phyloP scores from a whole-genome alignment of 306 rosid species.

The Prunus fruticosa region DNA sequence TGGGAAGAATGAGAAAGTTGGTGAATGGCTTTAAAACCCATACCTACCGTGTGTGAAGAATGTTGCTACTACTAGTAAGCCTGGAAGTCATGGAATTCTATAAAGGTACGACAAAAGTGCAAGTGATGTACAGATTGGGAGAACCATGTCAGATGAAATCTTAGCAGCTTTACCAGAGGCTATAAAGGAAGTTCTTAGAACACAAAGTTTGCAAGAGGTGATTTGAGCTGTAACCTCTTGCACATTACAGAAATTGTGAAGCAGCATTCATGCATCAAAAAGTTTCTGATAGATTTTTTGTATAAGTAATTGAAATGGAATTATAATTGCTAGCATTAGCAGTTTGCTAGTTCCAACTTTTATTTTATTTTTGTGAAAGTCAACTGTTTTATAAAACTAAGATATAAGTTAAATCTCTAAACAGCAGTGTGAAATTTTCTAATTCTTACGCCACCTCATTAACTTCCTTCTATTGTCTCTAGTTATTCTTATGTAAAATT shows the following conservation, averaged over 20 bases:
- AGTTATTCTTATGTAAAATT: neutral
- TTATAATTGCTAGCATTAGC: neutral
- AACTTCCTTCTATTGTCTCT: too few species aligned
- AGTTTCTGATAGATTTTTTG: neutral
- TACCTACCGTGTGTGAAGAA: conserved; percentile 31
- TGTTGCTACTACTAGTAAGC: conserved; percentile 22
- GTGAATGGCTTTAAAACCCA: conserved; percentile 15
- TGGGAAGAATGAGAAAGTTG: conserved; percentile 28
- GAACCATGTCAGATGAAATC: conserved; percentile 75
- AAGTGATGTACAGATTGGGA: conserved; percentile 35
- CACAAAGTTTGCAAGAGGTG: conserved; percentile 82
- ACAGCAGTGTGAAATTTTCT: neutral
- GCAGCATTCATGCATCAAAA: neutral
- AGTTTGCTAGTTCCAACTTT: neutral
- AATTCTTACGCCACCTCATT: neutral
- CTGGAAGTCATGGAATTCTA: conserved; percentile 35
- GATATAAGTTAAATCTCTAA: neutral
- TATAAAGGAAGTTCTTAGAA: conserved; percentile 51
- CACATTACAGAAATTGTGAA: neutral
- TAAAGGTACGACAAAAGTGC: conserved; percentile 33
- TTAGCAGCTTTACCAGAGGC: conserved; percentile 53
- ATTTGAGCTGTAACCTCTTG: neutral
- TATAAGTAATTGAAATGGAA: too few species aligned
- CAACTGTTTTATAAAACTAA: neutral
- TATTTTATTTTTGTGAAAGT: too few species aligned